Percentiles rank a stretch among this genome's conserved stretches.
These are phyloP conservation scores for Botryobasidium botryosum DNA, from an alignment of 768 basidiomycete genomes.

Conservation along the genomic window DNA sequence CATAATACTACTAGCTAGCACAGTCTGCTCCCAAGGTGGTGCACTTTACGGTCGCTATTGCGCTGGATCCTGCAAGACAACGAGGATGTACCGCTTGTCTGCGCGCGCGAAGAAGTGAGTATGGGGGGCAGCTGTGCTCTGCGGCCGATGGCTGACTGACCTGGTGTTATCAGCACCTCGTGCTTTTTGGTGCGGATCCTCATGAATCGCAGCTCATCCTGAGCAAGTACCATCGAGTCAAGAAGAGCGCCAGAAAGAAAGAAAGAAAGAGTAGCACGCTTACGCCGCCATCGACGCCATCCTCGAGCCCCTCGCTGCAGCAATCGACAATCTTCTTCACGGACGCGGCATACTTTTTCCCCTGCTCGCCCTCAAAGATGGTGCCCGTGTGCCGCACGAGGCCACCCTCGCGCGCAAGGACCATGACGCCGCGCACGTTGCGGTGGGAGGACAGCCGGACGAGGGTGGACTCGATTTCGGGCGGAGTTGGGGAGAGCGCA, in stretches of 20 bases:
- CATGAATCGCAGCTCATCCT: constrained; percentile 84
- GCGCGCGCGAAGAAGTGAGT: not conserved
- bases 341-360: constrained; percentile 53
- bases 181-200: constrained; percentile 81
- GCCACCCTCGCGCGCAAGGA: constrained; percentile 40
- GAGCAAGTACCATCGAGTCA: not conserved
- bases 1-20: too few species aligned
- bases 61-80: constrained; percentile 61
- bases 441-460: constrained; percentile 60
- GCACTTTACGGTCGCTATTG: constrained; percentile 5
- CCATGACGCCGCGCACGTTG: constrained; percentile 74
- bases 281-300: constrained; percentile 24
- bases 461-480: constrained; percentile 74
- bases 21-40: too few species aligned
- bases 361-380: constrained; percentile 73
- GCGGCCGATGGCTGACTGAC: constrained; percentile 27
- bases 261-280: constrained; percentile 25
- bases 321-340: constrained; percentile 61
- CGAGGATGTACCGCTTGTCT: constrained; percentile 71
- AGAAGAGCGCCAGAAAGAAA: not conserved
- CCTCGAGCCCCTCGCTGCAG: constrained; percentile 63
- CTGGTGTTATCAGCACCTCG: constrained; percentile 88
- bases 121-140: not conserved
- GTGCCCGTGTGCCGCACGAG: constrained; percentile 78
- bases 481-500: constrained; percentile 25